Evolutionary conservation across 148 eudicot genomes (phyloP), one percentile per base, ranked within the genome.

Genomic region (Diospyros kaki): DNA sequence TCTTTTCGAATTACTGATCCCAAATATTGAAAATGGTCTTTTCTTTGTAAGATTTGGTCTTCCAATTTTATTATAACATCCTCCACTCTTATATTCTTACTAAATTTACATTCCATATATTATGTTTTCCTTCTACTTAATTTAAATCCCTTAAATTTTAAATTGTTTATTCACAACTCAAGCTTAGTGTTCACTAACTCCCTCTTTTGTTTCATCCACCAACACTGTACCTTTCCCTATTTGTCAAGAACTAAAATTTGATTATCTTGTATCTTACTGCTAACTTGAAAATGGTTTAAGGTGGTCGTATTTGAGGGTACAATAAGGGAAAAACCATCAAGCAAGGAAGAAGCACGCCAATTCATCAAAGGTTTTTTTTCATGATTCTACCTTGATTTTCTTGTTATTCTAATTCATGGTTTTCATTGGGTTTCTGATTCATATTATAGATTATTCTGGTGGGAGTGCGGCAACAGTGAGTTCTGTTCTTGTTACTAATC

Each of bases 301-400:
- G 98, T 94, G 87, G 98, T 94, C 82, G 93, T 94, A 76, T 90
- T 87, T 83, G 92, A 91, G 80, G 98, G 92, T 77, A 60, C 75
- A 77, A 81, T 94, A 67, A 87, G 98, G 70, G 98, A 94, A 84
- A 94, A 91, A 64, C 98, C 98, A 68, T 81, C 90, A 48, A 84
- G 84, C 82, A 73, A 86, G 75, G 98, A 88, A 82, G 97, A 94
- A 75, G 98, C 98, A 40, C 90, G 97, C 10, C 77, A 85, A 55
- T 94, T 84, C 69, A 73, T 94, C 46, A 86, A 85, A 94, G 97
- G 97, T 94, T 80, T 69, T 28, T 71, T 45, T 78, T 43, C 41
- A 53, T 56, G 73, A 4, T 28, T 72, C 13, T 55, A 11, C 43
- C 54, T 0, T 4, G 8, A 42, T 44, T 28, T 70, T 18, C 39